Conservation (phyloP, 2,329 filamentous ascomycete genomes). For the Graphilbum ipis-grandicollis region DNA sequence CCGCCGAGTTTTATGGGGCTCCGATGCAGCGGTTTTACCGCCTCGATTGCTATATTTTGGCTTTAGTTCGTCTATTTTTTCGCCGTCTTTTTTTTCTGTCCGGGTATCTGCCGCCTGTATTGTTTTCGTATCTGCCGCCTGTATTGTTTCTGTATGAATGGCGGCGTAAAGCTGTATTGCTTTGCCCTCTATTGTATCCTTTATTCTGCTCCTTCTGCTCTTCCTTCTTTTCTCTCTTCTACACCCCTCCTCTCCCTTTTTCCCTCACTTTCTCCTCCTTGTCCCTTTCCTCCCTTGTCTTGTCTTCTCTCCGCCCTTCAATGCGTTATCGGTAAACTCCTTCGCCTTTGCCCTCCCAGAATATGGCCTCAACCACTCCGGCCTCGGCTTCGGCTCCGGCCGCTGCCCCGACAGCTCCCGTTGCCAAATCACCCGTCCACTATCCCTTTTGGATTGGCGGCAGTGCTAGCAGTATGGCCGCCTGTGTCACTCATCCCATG, state of each 20-base stretch:
- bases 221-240: too few species aligned
- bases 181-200: too few species aligned
- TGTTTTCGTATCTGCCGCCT: too few species aligned
- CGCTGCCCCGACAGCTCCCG: conserved; percentile 9
- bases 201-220: too few species aligned
- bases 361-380: conserved; percentile 12
- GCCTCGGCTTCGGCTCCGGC: conserved; percentile 6
- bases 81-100: too few species aligned
- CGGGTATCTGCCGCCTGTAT: too few species aligned
- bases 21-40: too few species aligned
- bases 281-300: neutral
- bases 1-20: too few species aligned
- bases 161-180: too few species aligned
- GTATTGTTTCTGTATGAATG: too few species aligned
- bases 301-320: neutral
- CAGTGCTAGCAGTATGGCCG: conserved; percentile 81
- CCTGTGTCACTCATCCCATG: conserved; percentile 80
- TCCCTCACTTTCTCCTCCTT: neutral
- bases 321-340: neutral
- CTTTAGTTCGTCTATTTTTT: too few species aligned
- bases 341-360: neutral
- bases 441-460: conserved; percentile 96
- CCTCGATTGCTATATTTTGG: too few species aligned
- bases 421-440: conserved; percentile 15
- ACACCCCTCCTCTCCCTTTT: neutral